A percentile compares a stretch with the other conserved stretches of the same genome.
Evolutionary conservation across 106 monocot genomes (phyloP).

Genomic region (Allium fistulosum): DNA sequence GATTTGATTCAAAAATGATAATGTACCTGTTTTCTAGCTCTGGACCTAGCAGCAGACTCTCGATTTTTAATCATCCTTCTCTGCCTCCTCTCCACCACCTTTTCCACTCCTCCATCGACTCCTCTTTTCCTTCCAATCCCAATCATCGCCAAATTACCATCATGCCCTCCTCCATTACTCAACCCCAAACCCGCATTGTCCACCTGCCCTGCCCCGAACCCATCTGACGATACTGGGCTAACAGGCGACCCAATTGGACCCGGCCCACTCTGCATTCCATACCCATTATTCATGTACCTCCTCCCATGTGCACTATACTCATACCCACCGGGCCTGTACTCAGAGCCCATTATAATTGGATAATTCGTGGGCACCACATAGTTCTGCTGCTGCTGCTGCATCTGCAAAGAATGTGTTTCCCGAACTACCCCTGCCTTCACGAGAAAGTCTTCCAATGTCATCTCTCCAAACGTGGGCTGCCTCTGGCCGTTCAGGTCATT

Average conservation of each 20-base stretch:
- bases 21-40: slow-evolving; percentile 58
- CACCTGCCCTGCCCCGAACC: slow-evolving; percentile 5
- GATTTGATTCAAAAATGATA: no score
- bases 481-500: slow-evolving; percentile 4
- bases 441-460: slow-evolving; percentile 60
- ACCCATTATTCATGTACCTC: slow-evolving; percentile 4
- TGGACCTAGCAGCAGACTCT: slow-evolving; percentile 67
- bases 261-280: neutral
- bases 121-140: slow-evolving; percentile 13
- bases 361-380: neutral
- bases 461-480: slow-evolving; percentile 44
- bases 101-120: slow-evolving; percentile 26
- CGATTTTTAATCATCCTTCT: slow-evolving; percentile 66
- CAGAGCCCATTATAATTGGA: neutral
- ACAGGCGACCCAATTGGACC: slow-evolving; percentile 13
- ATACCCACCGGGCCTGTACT: neutral
- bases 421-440: slow-evolving; percentile 51
- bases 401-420: slow-evolving; percentile 9
- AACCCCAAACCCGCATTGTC: neutral
- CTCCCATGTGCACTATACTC: slow-evolving; percentile 9
- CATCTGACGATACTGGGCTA: slow-evolving; percentile 36
- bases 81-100: slow-evolving; percentile 56
- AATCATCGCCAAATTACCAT: neutral
- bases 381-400: slow-evolving; percentile 3
- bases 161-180: slow-evolving; percentile 1